phyloP scores from a whole-genome alignment of 225 moss, liverwort and hornwort species.

The Polytrichum formosum region DNA sequence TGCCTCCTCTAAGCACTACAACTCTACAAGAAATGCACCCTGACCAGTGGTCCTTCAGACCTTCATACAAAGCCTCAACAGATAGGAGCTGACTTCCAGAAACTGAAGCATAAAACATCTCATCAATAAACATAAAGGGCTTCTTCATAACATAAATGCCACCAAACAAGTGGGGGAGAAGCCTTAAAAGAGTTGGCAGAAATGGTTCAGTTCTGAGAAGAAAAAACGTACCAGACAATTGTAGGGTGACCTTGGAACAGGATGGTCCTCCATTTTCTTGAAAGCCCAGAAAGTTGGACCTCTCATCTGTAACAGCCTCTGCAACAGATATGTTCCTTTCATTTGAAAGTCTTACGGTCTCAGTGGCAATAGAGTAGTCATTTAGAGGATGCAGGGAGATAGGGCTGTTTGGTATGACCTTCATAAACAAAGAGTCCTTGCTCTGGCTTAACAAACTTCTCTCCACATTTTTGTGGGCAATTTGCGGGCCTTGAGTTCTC shows the following conservation, averaged over 20 bases:
- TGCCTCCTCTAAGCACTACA: no score
- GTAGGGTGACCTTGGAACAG: conserved; percentile 7
- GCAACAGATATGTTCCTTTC: not conserved
- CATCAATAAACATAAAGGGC: no score
- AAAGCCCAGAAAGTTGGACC: conserved; percentile 9
- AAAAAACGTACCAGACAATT: conserved; percentile 24
- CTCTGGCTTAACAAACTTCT: conserved; percentile 13
- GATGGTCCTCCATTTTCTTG: not conserved
- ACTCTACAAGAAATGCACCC: no score
- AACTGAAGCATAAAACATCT: no score
- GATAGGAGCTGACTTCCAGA: no score
- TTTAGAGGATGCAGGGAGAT: not conserved
- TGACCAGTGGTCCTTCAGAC: no score
- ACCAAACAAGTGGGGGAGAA: no score
- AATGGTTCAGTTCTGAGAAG: conserved; percentile 2
- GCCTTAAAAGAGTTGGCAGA: no score
- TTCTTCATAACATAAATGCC: no score
- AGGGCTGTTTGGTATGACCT: not conserved
- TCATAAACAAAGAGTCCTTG: conserved; percentile 16
- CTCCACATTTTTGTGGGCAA: conserved; percentile 17
- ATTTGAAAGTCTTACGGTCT: not conserved
- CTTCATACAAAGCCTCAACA: no score
- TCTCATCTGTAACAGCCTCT: conserved; percentile 14
- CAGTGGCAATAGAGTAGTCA: not conserved
- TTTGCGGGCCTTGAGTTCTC: conserved; percentile 43